Base-by-base conservation (phyloP, 2,329 filamentous ascomycete species). In the Ophiosphaerella narmari region DNA sequence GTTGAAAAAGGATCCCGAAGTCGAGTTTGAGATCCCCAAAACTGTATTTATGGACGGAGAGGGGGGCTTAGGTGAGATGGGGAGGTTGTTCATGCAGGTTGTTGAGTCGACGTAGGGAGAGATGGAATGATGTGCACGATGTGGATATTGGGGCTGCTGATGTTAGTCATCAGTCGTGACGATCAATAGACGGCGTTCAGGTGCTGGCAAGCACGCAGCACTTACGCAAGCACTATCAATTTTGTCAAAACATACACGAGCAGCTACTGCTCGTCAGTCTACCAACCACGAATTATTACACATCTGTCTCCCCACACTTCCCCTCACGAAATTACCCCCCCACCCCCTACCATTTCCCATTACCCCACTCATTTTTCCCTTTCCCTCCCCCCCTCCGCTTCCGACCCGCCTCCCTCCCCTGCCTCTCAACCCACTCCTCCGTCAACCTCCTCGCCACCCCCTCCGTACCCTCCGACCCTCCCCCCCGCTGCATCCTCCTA, bases 11-110 rank as follows among this genome's bases (percentile, higher is more conserved):
- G 79, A 85, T 5, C 92, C 93, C 0, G 91, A 94, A 11, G 86
- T 97, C 43, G 94, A 97, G 73, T 97, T 89, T 73, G 90, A 94
- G 73, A 97, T 99, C 56, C 92, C 93, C 7, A 94, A 94, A 77
- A 85, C 81, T 61, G 88, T 96, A 35, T 88, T 96, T 44, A 79
- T 73, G 7, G 62, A 67, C 6, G 68, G 71, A n/a, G 66, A 71
- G 14, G 68, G 61, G n/a, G 68, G 61, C 0, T 37, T 74, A 5
- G 65, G 63, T 13, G 46, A 55, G 7, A 44, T 75, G 1, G 72
- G 71, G 5, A 54, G 62, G 42, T 53, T 75, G 29, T 60, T 74
- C 40, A 54, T 59, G 12, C 64, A 66, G 23, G 70, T 71, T 6
- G 54, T 68, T 13, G 63, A 68, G 47, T 48, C 60, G 26, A 56